Percentiles rank a stretch among this genome's conserved stretches.
Evolutionary conservation across 805 yeast genomes (phyloP).

Genomic region (Kuraishia ogatae): DNA sequence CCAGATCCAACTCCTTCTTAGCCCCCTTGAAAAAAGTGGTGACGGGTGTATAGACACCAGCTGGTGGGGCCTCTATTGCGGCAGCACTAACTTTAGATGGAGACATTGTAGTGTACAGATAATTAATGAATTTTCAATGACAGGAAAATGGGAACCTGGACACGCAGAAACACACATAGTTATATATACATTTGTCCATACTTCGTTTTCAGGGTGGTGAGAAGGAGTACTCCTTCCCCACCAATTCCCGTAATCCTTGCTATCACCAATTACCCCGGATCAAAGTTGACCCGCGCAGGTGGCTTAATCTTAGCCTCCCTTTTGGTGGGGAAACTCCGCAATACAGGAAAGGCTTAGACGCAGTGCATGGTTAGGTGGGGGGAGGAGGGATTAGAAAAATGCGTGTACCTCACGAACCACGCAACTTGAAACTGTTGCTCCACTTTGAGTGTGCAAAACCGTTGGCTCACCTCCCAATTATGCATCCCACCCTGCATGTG

Average conservation of each 20-base stretch:
- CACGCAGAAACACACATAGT: too few relatives aligned
- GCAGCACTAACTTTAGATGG: background rate
- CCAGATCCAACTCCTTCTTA: slow-evolving; percentile 24
- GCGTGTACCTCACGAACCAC: background rate
- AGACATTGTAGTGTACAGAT: background rate
- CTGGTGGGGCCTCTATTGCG: background rate
- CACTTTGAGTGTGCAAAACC: background rate
- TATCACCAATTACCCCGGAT: background rate
- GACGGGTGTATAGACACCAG: slow-evolving; percentile 40
- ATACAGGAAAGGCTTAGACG: background rate
- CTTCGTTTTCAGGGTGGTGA: background rate
- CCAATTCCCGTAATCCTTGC: background rate
- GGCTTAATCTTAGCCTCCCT: background rate
- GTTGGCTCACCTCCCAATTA: background rate
- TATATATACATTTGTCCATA: background rate
- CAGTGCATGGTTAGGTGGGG: background rate
- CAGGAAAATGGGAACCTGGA: background rate
- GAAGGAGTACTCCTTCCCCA: background rate
- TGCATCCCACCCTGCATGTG: background rate
- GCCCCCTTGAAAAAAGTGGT: slow-evolving; percentile 38
- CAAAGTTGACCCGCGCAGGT: background rate
- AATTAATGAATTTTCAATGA: background rate
- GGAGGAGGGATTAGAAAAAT: background rate
- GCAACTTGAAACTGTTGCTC: background rate
- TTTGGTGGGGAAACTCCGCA: background rate